These are phyloP conservation scores for Diaporthe vexans DNA, from an alignment of 2,329 filamentous ascomycete genomes.

Conservation along the genomic window DNA sequence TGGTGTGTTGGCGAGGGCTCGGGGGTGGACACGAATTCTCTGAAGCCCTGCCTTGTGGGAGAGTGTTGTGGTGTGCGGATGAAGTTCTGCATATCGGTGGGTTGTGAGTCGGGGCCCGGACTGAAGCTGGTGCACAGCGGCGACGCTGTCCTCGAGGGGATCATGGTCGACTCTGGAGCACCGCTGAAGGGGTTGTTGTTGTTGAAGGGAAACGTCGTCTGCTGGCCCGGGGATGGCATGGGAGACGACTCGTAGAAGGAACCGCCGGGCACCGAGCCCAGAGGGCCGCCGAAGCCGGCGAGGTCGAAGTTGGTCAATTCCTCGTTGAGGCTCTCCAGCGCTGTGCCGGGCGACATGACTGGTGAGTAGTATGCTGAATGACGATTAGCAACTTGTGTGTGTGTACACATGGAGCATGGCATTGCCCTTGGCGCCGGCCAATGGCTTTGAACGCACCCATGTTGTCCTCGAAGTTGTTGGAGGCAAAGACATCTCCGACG, in stretches of 20 bases:
- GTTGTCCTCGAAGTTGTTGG: conserved; percentile 37
- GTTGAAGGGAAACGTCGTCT: conserved; percentile 38
- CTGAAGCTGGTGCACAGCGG: conserved; percentile 32
- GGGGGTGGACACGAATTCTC: conserved; percentile 40
- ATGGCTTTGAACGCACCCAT: conserved; percentile 38
- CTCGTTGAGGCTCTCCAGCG: conserved; percentile 41
- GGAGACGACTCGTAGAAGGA: conserved; percentile 40
- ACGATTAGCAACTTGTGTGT: conserved; percentile 3
- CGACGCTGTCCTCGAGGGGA: conserved; percentile 39
- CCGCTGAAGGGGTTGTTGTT: conserved; percentile 41
- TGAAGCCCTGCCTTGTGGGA: conserved; percentile 36
- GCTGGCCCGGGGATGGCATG: conserved; percentile 41
- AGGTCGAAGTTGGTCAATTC: conserved; percentile 42
- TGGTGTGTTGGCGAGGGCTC: conserved; percentile 39
- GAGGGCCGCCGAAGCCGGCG: conserved; percentile 38
- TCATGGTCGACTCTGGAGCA: conserved; percentile 38
- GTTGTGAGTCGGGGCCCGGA: conserved; percentile 22
- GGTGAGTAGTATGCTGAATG: conserved; percentile 41
- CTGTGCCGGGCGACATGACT: conserved; percentile 38
- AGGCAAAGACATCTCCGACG: conserved; percentile 40
- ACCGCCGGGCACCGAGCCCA: conserved; percentile 30
- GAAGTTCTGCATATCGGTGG: conserved; percentile 30
- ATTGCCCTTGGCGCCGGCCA: neutral
- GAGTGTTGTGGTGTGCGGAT: conserved; percentile 39
- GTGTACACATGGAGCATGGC: neutral